Evolutionary conservation across 108 stramenopile genomes (phyloP), one percentile per base, ranked within the genome.

Genomic region (Pinguiococcus pyrenoidosus): DNA sequence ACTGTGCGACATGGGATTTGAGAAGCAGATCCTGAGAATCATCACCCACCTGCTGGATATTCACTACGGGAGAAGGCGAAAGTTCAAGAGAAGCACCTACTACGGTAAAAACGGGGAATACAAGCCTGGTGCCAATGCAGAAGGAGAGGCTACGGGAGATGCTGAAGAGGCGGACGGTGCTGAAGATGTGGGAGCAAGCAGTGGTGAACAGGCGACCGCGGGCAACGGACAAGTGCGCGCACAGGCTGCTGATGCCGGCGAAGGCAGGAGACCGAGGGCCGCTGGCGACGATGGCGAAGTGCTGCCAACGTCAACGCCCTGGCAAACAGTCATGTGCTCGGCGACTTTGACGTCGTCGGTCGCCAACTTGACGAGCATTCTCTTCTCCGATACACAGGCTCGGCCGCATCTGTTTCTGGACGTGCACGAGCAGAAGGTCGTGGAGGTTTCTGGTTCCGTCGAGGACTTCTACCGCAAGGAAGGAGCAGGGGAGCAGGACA

Each of bases 1-100:
- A 2, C 66, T 96, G 26, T 47, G 89, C 34, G 95, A 93, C 56
- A 73, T 84, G 79, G 95, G 91, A 1, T 72, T 93, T 44, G 83
- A 81, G n/a, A 68, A 77, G 38, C 85, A 85, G 54, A 28, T 57
- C 4, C 28, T 16, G 10, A 46, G 48, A 17, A 57, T 57, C 13
- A 16, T 48, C 13, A 14, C 12, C 1, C 17, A 27, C 10, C 16
- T 57, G 6, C 32, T 14, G 20, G 46, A 29, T 16, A 5, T 9
- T 8, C 16, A 18, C n/a, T n/a, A 18, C 18, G 18, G 17, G 39
- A 4, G 39, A 18, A 18, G 18, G 18, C 9, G 16, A 17, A 8
- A 18, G 39, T 16, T 16, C 13, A 1, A 17, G 12, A 12, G 32
- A 33, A 33, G 39, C 39, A 8, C n/a, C 18, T 9, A 8, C 39